Evolutionary conservation across 2,329 filamentous ascomycete genomes (phyloP), one percentile per base, ranked within the genome.

Genomic region (Aureobasidium subglaciale): DNA sequence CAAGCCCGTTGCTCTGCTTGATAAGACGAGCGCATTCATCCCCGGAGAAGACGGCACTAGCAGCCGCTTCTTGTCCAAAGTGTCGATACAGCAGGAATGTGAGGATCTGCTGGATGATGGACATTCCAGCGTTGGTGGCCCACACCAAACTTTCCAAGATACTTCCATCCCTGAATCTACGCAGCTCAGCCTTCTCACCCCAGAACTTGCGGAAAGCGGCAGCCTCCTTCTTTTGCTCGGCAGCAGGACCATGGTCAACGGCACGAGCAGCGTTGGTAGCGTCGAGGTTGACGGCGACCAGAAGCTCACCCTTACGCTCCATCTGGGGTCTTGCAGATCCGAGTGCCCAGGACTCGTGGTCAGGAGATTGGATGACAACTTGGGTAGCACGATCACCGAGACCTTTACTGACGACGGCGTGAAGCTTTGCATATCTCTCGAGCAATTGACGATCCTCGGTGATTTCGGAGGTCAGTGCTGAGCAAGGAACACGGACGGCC

Each of bases 91-190:
- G 73, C 16, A 88, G 76, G 66, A 91, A 88, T 4, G 78, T 75
- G 43, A 90, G 74, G 57, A 97, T 93, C 62, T 96, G 90, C 64
- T 90, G 81, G 52, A 90, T 82, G 18, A 96, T 82, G 6, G 85
- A 81, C 29, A 73, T 69, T 2, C 78, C 75, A 1, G 83, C 75
- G 1, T 81, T 78, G 2, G 78, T 59, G 2, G 71, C 78, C 93
- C 93, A 99, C 18, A 95, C 85, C 27, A 97, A 76, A 65, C 88
- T 96, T 70, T 99, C 95, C 8, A 90, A 78, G 61, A 99, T 96
- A 63, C 86, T 92, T 20, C 93, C 93, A 65, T 97, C 90, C 64
- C 91, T 95, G 76, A 99, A 99, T 18, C 93, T 87, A 61, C 93
- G 83, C 42, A 99, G 78, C 69, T 99, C 93, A 1, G 93, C 83